A percentile compares a stretch with the other conserved stretches of the same genome.
Evolutionary conservation across 306 rosid genomes (phyloP).

Genomic region (Lupinus albus): DNA sequence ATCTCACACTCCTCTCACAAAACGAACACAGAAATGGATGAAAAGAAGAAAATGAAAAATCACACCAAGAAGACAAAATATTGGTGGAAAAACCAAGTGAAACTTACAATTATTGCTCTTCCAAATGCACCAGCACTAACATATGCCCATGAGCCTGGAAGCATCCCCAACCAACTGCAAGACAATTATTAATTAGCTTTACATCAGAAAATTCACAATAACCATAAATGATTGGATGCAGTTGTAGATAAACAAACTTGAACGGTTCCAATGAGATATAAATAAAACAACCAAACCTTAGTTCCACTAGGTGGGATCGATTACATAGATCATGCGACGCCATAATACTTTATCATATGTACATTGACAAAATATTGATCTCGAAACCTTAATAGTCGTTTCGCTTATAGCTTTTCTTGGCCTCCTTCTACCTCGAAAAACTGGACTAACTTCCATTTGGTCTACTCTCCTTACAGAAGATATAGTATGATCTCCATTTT

Average conservation of each 20-base stretch:
- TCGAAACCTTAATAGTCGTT: too few relatives aligned
- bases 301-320: too few relatives aligned
- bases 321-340: too few relatives aligned
- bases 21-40: conserved; percentile 5
- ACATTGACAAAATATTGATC: too few relatives aligned
- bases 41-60: conserved; percentile 6
- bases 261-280: conserved; percentile 19
- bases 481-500: too few relatives aligned
- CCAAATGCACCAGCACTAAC: conserved; percentile 99
- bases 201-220: conserved; percentile 31
- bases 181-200: conserved; percentile 27
- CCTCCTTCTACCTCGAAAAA: too few relatives aligned
- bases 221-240: conserved; percentile 15
- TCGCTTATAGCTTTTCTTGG: too few relatives aligned
- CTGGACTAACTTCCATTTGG: too few relatives aligned
- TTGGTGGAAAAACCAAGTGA: conserved; percentile 10
- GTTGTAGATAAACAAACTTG: conserved; percentile 11
- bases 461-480: too few relatives aligned
- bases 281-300: too few relatives aligned
- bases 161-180: conserved; percentile 99
- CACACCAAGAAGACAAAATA: conserved; percentile 8
- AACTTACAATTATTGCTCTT: conserved; percentile 92
- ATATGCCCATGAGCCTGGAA: conserved; percentile 99
- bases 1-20: conserved; percentile 16
- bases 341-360: too few relatives aligned